Evolutionary conservation across 73 alveolate species (phyloP).

Genomic region (Paramecium sexaurelia): DNA sequence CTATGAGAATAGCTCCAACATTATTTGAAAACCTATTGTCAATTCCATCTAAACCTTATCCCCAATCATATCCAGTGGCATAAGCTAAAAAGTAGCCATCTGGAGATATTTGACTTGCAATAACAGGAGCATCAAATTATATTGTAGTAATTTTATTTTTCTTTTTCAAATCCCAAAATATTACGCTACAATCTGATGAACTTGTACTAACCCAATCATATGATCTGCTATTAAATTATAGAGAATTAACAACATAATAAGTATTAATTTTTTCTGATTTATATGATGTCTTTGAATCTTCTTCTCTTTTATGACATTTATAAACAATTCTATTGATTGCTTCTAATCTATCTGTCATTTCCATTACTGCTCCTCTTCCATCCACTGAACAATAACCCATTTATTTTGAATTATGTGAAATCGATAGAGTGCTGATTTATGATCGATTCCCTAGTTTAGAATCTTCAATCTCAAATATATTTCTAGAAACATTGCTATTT

Average conservation of each 20-base stretch:
- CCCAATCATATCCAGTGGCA: constrained; percentile 62
- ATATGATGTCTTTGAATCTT: neutral
- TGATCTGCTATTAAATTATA: neutral
- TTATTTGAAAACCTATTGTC: neutral
- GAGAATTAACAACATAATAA: neutral
- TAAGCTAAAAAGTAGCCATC: constrained; percentile 37
- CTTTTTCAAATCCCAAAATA: constrained; percentile 55
- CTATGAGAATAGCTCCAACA: neutral
- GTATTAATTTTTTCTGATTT: neutral
- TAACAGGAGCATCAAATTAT: constrained; percentile 26
- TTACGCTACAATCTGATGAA: constrained; percentile 38
- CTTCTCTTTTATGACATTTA: constrained; percentile 19
- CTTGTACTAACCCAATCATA: constrained; percentile 9
- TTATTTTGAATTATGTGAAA: constrained; percentile 11
- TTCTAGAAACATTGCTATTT: neutral
- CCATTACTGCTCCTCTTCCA: constrained; percentile 48
- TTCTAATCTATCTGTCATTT: neutral
- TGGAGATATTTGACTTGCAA: constrained; percentile 51
- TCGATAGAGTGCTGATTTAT: neutral
- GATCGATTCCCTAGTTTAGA: neutral
- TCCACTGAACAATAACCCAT: constrained; percentile 62
- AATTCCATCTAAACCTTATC: constrained; percentile 46
- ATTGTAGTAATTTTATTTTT: neutral
- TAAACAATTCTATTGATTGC: neutral
- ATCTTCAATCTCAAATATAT: neutral